Evolutionary conservation across 129 eudicot species (phyloP).

Genomic region (Flaveria ramosissima): DNA sequence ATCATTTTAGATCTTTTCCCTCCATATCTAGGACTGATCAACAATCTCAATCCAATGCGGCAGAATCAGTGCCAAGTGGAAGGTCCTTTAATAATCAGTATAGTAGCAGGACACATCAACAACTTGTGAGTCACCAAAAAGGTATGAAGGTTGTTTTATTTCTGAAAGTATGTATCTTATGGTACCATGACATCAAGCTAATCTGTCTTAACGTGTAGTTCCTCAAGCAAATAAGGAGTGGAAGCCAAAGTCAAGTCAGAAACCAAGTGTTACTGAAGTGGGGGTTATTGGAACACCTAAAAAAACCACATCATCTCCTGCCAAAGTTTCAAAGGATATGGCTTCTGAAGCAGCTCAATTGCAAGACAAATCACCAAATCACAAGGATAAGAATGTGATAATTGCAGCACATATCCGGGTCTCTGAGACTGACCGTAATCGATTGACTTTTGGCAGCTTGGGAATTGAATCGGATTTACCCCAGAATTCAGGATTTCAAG

Average conservation of each 20-base stretch:
- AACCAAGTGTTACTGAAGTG: conserved; percentile 48
- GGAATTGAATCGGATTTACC: conserved; percentile 51
- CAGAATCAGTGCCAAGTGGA: conserved; percentile 47
- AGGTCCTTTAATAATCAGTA: conserved; percentile 52
- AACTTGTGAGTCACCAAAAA: conserved; percentile 61
- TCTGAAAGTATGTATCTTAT: background rate
- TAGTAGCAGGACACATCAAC: conserved; percentile 54
- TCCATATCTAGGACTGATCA: conserved; percentile 50
- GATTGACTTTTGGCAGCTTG: conserved; percentile 81
- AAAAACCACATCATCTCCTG: conserved; percentile 50
- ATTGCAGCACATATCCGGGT: conserved; percentile 89
- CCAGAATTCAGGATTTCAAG: conserved; percentile 39
- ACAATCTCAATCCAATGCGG: conserved; percentile 43
- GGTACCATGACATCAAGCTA: background rate
- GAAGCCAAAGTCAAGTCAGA: conserved; percentile 83
- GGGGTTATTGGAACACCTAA: conserved; percentile 71
- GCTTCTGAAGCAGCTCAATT: conserved; percentile 39
- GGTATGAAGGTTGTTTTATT: conserved; percentile 41
- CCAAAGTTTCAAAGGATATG: conserved; percentile 44
- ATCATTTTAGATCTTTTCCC: conserved; percentile 46
- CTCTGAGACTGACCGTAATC: conserved; percentile 68
- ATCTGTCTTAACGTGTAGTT: conserved; percentile 44
- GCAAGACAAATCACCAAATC: conserved; percentile 49
- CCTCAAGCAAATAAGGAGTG: conserved; percentile 84
- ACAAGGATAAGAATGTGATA: conserved; percentile 73